phyloP scores from a whole-genome alignment of 208 protist species.

The Leishmania turanica region DNA sequence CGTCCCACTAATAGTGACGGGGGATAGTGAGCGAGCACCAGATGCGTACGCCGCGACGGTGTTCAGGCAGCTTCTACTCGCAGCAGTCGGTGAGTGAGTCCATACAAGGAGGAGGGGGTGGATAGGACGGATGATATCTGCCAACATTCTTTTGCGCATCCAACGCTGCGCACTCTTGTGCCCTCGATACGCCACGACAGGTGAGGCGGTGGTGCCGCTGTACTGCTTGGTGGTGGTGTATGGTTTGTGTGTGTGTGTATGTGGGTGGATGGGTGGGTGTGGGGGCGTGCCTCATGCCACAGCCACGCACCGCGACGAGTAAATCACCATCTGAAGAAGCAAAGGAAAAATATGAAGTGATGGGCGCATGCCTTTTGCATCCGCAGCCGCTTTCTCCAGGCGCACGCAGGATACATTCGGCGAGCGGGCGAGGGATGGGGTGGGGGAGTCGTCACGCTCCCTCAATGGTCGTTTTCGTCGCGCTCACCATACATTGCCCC shows the following conservation, averaged over 20 bases:
- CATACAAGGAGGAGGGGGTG: background rate
- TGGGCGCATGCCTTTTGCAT: background rate
- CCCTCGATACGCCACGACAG: background rate
- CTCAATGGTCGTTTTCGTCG: background rate
- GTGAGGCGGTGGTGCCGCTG: background rate
- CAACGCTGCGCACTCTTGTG: background rate
- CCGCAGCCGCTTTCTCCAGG: background rate
- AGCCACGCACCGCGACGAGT: background rate
- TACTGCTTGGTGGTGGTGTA: background rate
- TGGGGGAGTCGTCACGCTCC: background rate
- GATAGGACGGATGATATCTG: background rate
- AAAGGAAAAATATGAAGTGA: background rate
- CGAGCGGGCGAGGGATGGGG: background rate
- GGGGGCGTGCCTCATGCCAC: background rate
- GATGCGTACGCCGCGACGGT: slow-evolving; percentile 1
- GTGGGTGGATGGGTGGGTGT: background rate
- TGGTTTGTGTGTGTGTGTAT: background rate
- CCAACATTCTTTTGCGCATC: background rate
- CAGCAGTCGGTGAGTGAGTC: slow-evolving; percentile 21
- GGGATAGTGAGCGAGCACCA: background rate
- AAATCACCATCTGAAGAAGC: background rate
- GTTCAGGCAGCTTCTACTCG: slow-evolving; percentile 15
- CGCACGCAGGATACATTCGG: background rate
- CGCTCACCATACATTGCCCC: background rate
- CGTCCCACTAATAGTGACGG: background rate